These are phyloP conservation scores for Zopfochytrium polystomum DNA, from an alignment of 371 early-diverging fungal genomes.

Conservation along the genomic window DNA sequence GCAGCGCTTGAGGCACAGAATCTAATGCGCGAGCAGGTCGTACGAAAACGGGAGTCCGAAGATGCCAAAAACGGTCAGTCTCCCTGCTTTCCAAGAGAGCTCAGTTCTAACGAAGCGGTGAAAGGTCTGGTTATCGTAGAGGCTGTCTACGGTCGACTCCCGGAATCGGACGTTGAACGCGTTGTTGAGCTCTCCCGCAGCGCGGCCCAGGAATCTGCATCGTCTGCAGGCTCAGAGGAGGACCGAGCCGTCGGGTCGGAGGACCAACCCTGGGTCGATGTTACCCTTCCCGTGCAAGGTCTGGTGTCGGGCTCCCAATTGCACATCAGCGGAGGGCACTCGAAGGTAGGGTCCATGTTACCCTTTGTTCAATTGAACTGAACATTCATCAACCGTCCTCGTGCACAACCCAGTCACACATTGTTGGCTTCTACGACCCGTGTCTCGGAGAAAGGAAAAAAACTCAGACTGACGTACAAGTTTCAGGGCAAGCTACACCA, in stretches of 20 bases:
- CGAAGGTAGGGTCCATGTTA: slow-evolving; percentile 58
- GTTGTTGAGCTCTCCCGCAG: too few relatives aligned
- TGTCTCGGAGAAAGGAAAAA: slow-evolving; percentile 83
- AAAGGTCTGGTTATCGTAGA: slow-evolving; percentile 82
- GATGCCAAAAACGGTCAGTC: slow-evolving; percentile 58
- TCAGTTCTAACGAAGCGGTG: too few relatives aligned
- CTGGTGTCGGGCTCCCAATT: slow-evolving; percentile 82
- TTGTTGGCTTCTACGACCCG: slow-evolving; percentile 95
- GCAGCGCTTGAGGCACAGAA: slow-evolving; percentile 77
- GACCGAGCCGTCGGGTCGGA: neutral
- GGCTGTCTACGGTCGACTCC: slow-evolving; percentile 83
- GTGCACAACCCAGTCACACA: slow-evolving; percentile 55
- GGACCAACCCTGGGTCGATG: slow-evolving; percentile 64
- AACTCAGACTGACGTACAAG: slow-evolving; percentile 75
- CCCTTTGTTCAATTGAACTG: slow-evolving; percentile 7
- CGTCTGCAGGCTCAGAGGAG: neutral
- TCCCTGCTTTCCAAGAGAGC: too few relatives aligned
- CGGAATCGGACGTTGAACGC: too few relatives aligned
- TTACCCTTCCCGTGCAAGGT: slow-evolving; percentile 78
- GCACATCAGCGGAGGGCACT: slow-evolving; percentile 78
- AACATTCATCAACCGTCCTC: slow-evolving; percentile 4
- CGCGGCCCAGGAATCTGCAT: too few relatives aligned
- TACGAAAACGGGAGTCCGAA: slow-evolving; percentile 66
- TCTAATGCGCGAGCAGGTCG: slow-evolving; percentile 67
- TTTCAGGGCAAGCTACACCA: slow-evolving; percentile 82